phyloP scores from a whole-genome alignment of 2,329 filamentous ascomycete genomes.

The Microcyclosporella mali region DNA sequence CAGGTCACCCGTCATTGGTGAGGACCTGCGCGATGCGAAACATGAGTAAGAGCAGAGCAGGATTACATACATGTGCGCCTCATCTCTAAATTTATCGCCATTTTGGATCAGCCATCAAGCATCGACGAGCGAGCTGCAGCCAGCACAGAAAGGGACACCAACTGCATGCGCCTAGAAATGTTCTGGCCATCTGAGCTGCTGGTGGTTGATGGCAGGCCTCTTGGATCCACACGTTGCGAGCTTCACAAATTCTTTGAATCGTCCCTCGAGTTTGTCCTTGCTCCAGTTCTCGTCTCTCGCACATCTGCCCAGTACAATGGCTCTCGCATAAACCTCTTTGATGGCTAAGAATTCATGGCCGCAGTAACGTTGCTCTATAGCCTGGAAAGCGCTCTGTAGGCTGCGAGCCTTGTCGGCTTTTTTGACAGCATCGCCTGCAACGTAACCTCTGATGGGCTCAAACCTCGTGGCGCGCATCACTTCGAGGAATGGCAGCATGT shows the following conservation, averaged over 20 bases:
- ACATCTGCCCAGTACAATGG: constrained; percentile 6
- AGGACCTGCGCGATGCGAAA: too few relatives aligned
- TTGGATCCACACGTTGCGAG: neutral
- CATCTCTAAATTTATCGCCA: neutral
- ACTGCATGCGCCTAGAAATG: neutral
- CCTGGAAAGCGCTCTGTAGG: constrained; percentile 1
- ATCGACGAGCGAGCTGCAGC: neutral
- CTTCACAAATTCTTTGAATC: constrained; percentile 8
- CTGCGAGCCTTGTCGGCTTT: constrained; percentile 4
- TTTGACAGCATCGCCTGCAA: neutral
- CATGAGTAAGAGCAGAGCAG: too few relatives aligned
- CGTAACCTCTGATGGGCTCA: constrained; percentile 6
- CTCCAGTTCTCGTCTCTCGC: constrained; percentile 12
- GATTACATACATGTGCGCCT: too few relatives aligned
- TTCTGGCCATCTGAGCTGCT: too few relatives aligned
- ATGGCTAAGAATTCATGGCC: neutral
- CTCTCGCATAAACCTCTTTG: constrained; percentile 3
- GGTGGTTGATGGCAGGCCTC: too few relatives aligned
- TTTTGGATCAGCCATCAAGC: neutral
- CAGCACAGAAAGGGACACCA: neutral
- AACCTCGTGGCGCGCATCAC: constrained; percentile 10
- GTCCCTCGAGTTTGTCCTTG: constrained; percentile 3
- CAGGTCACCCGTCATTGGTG: too few relatives aligned
- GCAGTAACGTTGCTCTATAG: neutral
- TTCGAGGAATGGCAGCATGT: constrained; percentile 7